Percentiles rank a stretch among this genome's conserved stretches.
phyloP scores from a whole-genome alignment of 2,329 filamentous ascomycete genomes.

The Talaromyces sp. region DNA sequence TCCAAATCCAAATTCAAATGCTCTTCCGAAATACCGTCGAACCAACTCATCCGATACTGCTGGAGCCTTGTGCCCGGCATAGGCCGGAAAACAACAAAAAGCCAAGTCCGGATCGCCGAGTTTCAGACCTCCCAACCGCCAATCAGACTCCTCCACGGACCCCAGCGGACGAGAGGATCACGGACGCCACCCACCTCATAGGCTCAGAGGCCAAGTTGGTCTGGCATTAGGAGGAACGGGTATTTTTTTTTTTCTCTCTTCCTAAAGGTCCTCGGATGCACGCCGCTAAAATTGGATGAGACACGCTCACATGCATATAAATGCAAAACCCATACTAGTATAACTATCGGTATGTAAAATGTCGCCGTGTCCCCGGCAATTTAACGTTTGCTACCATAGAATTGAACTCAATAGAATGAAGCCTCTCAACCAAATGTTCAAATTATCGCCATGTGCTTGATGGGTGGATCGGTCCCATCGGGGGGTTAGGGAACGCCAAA shows the following conservation, averaged over 20 bases:
- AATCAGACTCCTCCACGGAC: constrained; percentile 23
- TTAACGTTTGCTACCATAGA: neutral
- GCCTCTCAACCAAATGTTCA: neutral
- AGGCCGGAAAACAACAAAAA: constrained; percentile 25
- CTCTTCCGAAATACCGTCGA: constrained; percentile 3
- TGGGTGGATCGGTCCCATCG: neutral
- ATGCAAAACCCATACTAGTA: neutral
- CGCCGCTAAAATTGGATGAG: constrained; percentile 4
- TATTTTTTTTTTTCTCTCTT: constrained; percentile 3
- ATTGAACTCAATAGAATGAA: neutral
- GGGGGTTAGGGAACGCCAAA: constrained; percentile 3
- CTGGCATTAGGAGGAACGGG: too few relatives aligned
- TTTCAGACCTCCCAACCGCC: constrained; percentile 29
- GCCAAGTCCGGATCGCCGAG: constrained; percentile 31
- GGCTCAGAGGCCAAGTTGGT: constrained; percentile 14
- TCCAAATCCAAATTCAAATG: neutral
- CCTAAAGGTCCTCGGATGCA: constrained; percentile 20
- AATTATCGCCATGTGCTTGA: neutral
- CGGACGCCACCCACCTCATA: constrained; percentile 36
- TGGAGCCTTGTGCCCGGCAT: constrained; percentile 19
- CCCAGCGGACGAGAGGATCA: constrained; percentile 23
- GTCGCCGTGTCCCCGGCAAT: too few relatives aligned
- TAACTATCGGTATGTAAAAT: neutral
- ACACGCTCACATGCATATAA: constrained; percentile 1
- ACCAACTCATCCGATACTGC: constrained; percentile 11